Evolutionary conservation across 345 rosid species (phyloP), one percentile per base, ranked within the genome.

Genomic region (Corymbia maculata): DNA sequence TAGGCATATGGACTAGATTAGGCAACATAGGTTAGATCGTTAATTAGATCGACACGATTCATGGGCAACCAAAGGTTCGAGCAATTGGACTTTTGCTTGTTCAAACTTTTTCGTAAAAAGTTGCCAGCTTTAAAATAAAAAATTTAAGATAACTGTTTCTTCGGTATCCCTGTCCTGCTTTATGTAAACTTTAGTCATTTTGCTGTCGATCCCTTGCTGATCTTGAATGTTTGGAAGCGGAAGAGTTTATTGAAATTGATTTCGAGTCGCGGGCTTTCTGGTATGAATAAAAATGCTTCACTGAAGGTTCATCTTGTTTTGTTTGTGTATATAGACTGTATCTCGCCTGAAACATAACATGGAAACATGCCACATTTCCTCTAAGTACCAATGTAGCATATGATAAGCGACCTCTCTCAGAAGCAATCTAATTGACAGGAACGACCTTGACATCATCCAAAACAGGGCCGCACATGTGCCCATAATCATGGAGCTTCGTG

Each of bases 401-500:
- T 36, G 49, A 75, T 36, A 26, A 36, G 22, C 49, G 1, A 3
- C 82, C 8, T 75, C 82, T 75, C 82, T 42, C 28, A 36, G 49
- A 6, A 75, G 42, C 49, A 75, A 75, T 21, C 82, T 75, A 75
- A 12, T 19, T 9, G 45, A 91, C 44, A 26, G 89, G 59, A 64
- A 91, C 68, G 79, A 94, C 98, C 2, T 75, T 88, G 79, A 97
- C 96, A 92, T 93, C 93, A 68, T 97, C 98, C 90, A 97, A 90
- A 7, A 97, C 95, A 88, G 99, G 98, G 30, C 99, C 99, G 82
- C 99, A 97, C 92, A 97, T 90, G 3, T 95, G 96, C 50, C 96
- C 99, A 87, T 47, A 95, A 90, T 96, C 99, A 61, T 93, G 89
- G 21, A 95, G 88, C 91, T 94, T 96, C 1, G 95, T 95, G 88